Conservation (phyloP, 805 yeast genomes). For the Pichia pseudocactophila region DNA sequence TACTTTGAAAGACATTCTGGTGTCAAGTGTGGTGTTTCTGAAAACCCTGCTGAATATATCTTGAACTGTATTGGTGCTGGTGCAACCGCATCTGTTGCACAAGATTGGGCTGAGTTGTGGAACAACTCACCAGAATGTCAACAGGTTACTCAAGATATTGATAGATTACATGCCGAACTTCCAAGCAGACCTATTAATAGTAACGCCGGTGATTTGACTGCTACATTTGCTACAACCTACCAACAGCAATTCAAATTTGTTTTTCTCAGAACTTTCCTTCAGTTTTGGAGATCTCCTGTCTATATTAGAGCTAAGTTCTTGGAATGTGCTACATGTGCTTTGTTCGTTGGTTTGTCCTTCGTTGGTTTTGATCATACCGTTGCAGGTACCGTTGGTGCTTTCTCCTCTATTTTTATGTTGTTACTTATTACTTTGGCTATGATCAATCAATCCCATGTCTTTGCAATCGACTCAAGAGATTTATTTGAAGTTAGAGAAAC, state of each 20-base stretch:
- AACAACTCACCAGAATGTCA: conserved; percentile 28
- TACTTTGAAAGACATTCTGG: conserved; percentile 51
- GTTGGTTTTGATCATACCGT: conserved; percentile 44
- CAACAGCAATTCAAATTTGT: conserved; percentile 30
- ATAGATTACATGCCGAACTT: conserved; percentile 21
- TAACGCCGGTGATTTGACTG: conserved; percentile 21
- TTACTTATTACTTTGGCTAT: conserved; percentile 53
- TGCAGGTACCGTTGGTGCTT: conserved; percentile 49
- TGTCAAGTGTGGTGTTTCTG: conserved; percentile 49
- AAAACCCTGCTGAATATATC: conserved; percentile 72
- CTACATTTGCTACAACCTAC: conserved; percentile 40
- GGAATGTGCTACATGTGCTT: conserved; percentile 34
- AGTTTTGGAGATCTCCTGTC: conserved; percentile 43
- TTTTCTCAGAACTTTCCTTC: conserved; percentile 31
- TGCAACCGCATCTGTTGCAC: conserved; percentile 53
- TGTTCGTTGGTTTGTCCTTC: conserved; percentile 50
- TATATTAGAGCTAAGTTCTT: conserved; percentile 43
- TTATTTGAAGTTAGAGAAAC: conserved; percentile 62
- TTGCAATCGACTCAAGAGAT: conserved; percentile 48
- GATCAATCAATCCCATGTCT: conserved; percentile 56
- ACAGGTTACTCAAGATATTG: conserved; percentile 26
- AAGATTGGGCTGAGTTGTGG: conserved; percentile 66
- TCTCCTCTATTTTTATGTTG: conserved; percentile 45
- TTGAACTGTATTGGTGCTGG: conserved; percentile 74
- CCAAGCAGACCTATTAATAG: conserved; percentile 21